Evolutionary conservation across 1,284 basidiomycete genomes (phyloP).

Genomic region (Sporisorium exsertum): DNA sequence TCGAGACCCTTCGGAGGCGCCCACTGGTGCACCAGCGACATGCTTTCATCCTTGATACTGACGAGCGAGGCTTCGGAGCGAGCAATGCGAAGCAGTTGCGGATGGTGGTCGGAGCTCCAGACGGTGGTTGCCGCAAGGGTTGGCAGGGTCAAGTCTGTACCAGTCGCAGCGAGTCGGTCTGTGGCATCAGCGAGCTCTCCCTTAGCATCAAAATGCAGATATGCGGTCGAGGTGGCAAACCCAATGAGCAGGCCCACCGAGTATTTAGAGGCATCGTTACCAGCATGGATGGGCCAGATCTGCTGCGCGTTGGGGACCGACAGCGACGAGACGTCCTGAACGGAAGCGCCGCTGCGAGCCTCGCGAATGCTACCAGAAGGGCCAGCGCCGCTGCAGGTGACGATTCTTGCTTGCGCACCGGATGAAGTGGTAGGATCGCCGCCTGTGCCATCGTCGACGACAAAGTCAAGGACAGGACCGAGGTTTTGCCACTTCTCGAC

Average conservation of each 20-base stretch:
- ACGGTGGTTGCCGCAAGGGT: constrained; percentile 25
- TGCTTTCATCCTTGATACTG: constrained; percentile 2
- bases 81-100: constrained; percentile 21
- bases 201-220: constrained; percentile 25
- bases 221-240: constrained; percentile 34
- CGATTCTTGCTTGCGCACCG: constrained; percentile 77
- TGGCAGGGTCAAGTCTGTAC: constrained; percentile 7
- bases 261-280: constrained; percentile 6
- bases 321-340: constrained; percentile 74
- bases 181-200: constrained; percentile 41
- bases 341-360: constrained; percentile 86
- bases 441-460: constrained; percentile 80
- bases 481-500: constrained; percentile 71
- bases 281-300: constrained; percentile 36
- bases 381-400: constrained; percentile 87
- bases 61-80: constrained; percentile 24
- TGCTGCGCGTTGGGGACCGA: constrained; percentile 26
- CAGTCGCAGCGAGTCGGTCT: constrained; percentile 13
- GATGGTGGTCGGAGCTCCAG: neutral
- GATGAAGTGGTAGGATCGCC: constrained; percentile 29
- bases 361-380: constrained; percentile 84
- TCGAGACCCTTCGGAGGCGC: constrained; percentile 16
- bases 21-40: constrained; percentile 20
- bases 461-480: constrained; percentile 87
- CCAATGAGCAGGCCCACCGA: constrained; percentile 32